Evolutionary conservation across 148 eudicot genomes (phyloP).

Genomic region (Camellia granthamiana): DNA sequence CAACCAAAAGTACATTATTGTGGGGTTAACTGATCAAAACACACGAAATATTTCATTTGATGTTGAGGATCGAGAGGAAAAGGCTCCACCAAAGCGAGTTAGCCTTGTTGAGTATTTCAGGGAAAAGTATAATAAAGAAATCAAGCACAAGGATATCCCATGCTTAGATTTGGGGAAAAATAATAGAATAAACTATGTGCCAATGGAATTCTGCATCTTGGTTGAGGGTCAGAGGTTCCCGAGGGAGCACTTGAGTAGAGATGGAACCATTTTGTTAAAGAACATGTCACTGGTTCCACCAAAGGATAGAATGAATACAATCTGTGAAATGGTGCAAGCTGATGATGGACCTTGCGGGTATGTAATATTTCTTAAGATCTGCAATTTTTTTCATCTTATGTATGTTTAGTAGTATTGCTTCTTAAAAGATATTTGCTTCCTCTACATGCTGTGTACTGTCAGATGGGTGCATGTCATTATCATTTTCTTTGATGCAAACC

Average conservation of each 20-base stretch:
- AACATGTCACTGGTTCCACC: conserved; percentile 46
- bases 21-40: conserved; percentile 40
- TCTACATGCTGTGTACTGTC: not conserved
- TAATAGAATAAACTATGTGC: conserved; percentile 44
- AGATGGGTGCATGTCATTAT: not conserved
- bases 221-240: conserved; percentile 68
- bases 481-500: not conserved
- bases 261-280: conserved; percentile 34
- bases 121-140: conserved; percentile 40
- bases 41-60: conserved; percentile 42
- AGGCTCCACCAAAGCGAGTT: conserved; percentile 21
- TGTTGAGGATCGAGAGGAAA: conserved; percentile 43
- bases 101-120: conserved; percentile 46
- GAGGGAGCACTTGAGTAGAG: conserved; percentile 42
- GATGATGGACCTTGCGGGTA: conserved; percentile 67
- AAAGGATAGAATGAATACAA: conserved; percentile 33
- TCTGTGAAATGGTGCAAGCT: conserved; percentile 49
- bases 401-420: not conserved
- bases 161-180: conserved; percentile 54
- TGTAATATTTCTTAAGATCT: conserved; percentile 17
- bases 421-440: not conserved
- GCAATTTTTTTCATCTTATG: not conserved
- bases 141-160: conserved; percentile 39
- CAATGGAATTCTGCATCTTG: conserved; percentile 66
- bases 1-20: conserved; percentile 46